Evolutionary conservation across 768 basidiomycete genomes (phyloP).

Genomic region (Lactarius sp.): DNA sequence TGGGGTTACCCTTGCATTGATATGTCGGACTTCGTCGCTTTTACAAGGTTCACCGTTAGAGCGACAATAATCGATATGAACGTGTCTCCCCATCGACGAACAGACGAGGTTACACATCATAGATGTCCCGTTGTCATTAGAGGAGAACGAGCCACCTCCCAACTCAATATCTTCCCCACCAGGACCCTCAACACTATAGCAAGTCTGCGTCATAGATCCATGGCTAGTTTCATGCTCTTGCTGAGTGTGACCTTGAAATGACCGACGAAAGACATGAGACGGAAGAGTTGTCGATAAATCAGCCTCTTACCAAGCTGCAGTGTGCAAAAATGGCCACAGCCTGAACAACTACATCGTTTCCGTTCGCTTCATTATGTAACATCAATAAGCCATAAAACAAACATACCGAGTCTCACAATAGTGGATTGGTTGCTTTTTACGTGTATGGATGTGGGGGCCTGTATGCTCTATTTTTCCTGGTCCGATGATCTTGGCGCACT

Average conservation of each 20-base stretch:
- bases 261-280: background rate
- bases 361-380: background rate
- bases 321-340: conserved; percentile 56
- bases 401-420: conserved; percentile 48
- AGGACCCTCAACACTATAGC: conserved; percentile 53
- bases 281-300: background rate
- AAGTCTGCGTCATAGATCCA: conserved; percentile 56
- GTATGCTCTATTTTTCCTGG: conserved; percentile 39
- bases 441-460: conserved; percentile 47
- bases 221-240: conserved; percentile 59
- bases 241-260: conserved; percentile 48
- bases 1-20: conserved; percentile 40
- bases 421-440: conserved; percentile 44
- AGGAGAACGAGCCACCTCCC: conserved; percentile 49
- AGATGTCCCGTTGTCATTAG: conserved; percentile 53
- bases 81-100: conserved; percentile 51
- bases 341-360: conserved; percentile 40
- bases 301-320: conserved; percentile 46
- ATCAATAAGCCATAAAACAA: background rate
- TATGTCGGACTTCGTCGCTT: conserved; percentile 44
- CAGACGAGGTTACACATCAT: conserved; percentile 61
- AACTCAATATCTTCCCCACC: conserved; percentile 48
- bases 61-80: conserved; percentile 54
- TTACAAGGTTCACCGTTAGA: conserved; percentile 37
- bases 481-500: conserved; percentile 45